These are phyloP conservation scores for Fusarium tricinctum DNA, from an alignment of 2,329 filamentous ascomycete genomes.

Conservation along the genomic window DNA sequence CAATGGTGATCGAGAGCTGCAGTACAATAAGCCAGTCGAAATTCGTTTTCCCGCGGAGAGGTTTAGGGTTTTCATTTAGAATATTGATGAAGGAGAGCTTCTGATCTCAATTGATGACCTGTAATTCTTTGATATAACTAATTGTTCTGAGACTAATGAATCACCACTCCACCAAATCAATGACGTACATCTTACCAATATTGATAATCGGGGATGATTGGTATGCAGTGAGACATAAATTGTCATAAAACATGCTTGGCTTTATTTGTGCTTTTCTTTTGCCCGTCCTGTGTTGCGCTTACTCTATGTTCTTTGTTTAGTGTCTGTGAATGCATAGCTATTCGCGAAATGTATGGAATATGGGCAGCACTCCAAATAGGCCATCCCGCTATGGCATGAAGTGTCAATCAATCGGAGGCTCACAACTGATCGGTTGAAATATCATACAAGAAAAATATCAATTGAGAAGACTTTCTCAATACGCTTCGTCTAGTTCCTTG, in stretches of 20 bases:
- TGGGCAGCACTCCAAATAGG: too few relatives aligned
- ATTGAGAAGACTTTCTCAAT: fast-evolving
- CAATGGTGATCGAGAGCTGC: not conserved
- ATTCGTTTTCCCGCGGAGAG: not conserved
- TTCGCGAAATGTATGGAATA: too few relatives aligned
- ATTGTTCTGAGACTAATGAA: slow-evolving; percentile 7
- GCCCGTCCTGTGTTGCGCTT: fast-evolving
- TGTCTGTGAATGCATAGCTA: too few relatives aligned
- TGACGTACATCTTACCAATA: slow-evolving; percentile 14
- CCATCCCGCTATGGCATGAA: too few relatives aligned
- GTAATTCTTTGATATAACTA: slow-evolving; percentile 12
- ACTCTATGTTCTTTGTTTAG: too few relatives aligned
- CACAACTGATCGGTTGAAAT: too few relatives aligned
- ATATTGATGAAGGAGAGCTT: fast-evolving
- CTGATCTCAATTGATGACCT: fast-evolving
- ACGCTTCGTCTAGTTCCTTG: not conserved
- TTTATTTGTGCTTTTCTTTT: too few relatives aligned
- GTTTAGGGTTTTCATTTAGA: not conserved
- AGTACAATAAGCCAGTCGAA: slow-evolving; percentile 18
- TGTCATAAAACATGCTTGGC: not conserved
- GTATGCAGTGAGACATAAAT: not conserved
- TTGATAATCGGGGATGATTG: not conserved
- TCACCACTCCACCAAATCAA: slow-evolving; percentile 29
- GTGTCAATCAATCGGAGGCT: too few relatives aligned
- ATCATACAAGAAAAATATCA: not conserved